These are phyloP conservation scores for Atkinsonella hypoxylon DNA, from an alignment of 2,329 filamentous ascomycete genomes.

Conservation along the genomic window DNA sequence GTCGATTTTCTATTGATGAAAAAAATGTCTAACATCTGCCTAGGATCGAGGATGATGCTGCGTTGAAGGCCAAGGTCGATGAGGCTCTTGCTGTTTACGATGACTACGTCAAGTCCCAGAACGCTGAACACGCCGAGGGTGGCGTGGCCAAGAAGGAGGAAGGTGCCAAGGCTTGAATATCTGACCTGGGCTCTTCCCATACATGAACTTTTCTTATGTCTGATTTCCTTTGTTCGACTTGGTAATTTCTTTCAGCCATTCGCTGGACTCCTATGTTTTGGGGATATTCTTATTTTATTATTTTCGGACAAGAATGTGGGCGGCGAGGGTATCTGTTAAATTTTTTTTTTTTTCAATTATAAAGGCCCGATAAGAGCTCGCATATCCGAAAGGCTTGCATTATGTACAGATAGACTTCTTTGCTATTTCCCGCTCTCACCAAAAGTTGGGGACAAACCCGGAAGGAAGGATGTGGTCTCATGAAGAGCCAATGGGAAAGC, in stretches of 20 bases:
- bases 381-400: slow-evolving; percentile 15
- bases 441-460: slow-evolving; percentile 22
- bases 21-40: not conserved
- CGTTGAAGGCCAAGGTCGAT: slow-evolving; percentile 90
- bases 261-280: slow-evolving; percentile 2
- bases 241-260: slow-evolving; percentile 1
- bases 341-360: not conserved
- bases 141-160: slow-evolving; percentile 38
- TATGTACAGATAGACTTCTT: slow-evolving; percentile 30
- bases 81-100: slow-evolving; percentile 96
- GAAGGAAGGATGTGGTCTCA: slow-evolving; percentile 13
- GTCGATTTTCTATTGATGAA: not conserved
- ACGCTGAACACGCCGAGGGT: slow-evolving; percentile 20
- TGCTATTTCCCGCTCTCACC: slow-evolving; percentile 24
- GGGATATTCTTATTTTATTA: slow-evolving; percentile 3
- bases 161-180: slow-evolving; percentile 29
- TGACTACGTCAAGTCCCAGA: slow-evolving; percentile 90
- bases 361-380: not conserved
- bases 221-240: slow-evolving; percentile 19
- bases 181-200: slow-evolving; percentile 1
- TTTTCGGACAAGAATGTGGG: slow-evolving; percentile 5
- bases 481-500: slow-evolving; percentile 2
- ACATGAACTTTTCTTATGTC: slow-evolving; percentile 7
- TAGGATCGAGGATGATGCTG: slow-evolving; percentile 79
- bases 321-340: not conserved